Evolutionary conservation across 2,329 filamentous ascomycete genomes (phyloP).

Genomic region (Colletotrichum kahawae): DNA sequence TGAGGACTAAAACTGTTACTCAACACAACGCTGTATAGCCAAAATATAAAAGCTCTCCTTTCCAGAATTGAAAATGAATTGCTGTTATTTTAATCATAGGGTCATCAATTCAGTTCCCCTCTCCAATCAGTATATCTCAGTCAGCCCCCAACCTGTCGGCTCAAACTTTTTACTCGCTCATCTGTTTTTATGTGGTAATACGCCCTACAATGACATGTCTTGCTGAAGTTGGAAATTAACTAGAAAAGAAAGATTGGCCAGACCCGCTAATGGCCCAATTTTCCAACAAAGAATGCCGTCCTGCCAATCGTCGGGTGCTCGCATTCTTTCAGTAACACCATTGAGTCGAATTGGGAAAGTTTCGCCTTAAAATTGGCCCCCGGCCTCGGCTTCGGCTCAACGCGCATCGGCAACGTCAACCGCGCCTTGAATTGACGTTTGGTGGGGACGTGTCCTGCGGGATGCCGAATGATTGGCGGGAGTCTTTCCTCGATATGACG

Average conservation of each 20-base stretch:
- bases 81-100: not conserved
- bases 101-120: not conserved
- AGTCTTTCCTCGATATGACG: not conserved
- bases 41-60: too few relatives aligned
- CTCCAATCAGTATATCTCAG: not conserved
- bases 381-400: not conserved
- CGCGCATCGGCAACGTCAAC: not conserved
- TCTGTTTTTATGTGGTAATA: not conserved
- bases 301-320: not conserved
- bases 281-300: not conserved
- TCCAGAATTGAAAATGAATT: too few relatives aligned
- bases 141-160: not conserved
- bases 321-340: not conserved
- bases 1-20: not conserved
- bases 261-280: not conserved
- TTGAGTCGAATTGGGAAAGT: not conserved
- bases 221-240: not conserved
- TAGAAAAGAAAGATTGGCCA: fast-evolving
- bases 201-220: not conserved
- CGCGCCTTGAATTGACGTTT: not conserved
- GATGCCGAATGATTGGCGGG: not conserved
- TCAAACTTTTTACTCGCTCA: not conserved
- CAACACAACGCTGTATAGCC: not conserved
- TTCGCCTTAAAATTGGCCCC: not conserved
- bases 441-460: not conserved